Evolutionary conservation across 208 protist genomes (phyloP), one percentile per base, ranked within the genome.

Genomic region (Strigomonas galati): DNA sequence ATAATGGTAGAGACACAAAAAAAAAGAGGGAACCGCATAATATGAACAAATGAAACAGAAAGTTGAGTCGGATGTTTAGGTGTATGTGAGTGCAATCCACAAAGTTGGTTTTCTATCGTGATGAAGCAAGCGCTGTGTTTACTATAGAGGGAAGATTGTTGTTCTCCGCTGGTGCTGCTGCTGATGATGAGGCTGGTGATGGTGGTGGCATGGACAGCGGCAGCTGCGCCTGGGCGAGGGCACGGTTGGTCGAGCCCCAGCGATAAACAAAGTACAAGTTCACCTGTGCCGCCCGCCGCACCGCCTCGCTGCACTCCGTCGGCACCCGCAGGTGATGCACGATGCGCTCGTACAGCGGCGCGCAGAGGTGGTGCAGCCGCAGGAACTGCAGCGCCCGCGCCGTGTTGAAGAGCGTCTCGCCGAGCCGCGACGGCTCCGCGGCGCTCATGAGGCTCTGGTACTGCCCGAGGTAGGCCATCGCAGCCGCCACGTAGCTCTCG

Each of bases 341-440:
- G 27, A 96, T 79, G 51, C 84, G 79, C 61, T 91, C 79, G 71
- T 96, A 96, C 15, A 96, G 72, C 31, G 87, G 91, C 6, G 87
- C 61, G 69, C 76, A 78, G 49, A 92, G 78, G 55, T 92, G 72
- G 46, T 78, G 69, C 58, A 92, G 53, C 32, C 76, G 59, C 26
- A 96, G 74, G 61, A 85, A 91, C 48, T 96, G 91, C 30, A 93
- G 60, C 23, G 81, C 81, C 40, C 87, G 73, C 2, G 87, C 91
- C n/a, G 76, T 70, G 81, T 96, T 96, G 79, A 94, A 96, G 15
- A 91, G 65, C 7, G 81, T 81, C 79, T 96, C 91, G 14, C 87
- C 90, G 0, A 64, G 69, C 23, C 77, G 67, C 21, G 63, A 31
- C 17, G 79, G 65, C 51, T 80, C 81, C 49, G 85, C 23, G 7